Evolutionary conservation across 352 stramenopile species (phyloP), one percentile per base, ranked within the genome.

Genomic region (Phytopythium vexans): DNA sequence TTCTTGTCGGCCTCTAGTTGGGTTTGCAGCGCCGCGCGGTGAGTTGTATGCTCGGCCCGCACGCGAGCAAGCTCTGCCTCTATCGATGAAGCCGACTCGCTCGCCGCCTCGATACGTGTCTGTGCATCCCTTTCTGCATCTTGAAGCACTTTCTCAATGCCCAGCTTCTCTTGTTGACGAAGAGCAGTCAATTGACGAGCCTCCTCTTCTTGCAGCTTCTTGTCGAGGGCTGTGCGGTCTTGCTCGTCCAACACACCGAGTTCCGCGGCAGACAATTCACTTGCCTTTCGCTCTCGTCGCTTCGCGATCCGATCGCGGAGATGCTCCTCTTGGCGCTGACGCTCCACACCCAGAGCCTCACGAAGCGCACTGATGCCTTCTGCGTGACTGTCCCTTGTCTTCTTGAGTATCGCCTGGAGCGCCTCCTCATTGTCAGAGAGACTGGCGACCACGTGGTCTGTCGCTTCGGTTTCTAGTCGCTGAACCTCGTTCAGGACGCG

Each of bases 241-340:
- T 56, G 37, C 16, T 33, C 38, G 8, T 60, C 57, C 6, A 54
- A 33, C 5, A 37, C 39, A 15, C 40, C 33, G 3, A 55, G 43
- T 32, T 64, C 39, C n/a, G 0, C 33, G 6, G 15, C 41, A 6
- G 38, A 31, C 7, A 38, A 34, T 16, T 14, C 21, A 27, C 21
- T 27, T 27, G 21, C 21, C 12, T 52, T 31, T n/a, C 16, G 40
- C 49, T 53, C 39, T 52, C 65, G 56, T 0, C 68, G 58, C 50
- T 69, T 59, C 5, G 43, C 44, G 12, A 74, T 60, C 5, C 70
- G 51, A 4, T 77, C 51, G 9, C 52, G 44, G 0, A 81, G 56
- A n/a, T 57, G 33, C 10, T 63, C 54, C 32, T 75, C 57, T 36
- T 77, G 65, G 4, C 62, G 64, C 2, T 56, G 56, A 4, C 70